These are phyloP conservation scores for Nannochloropsis limnetica DNA, from an alignment of 352 stramenopile genomes.

Conservation along the genomic window DNA sequence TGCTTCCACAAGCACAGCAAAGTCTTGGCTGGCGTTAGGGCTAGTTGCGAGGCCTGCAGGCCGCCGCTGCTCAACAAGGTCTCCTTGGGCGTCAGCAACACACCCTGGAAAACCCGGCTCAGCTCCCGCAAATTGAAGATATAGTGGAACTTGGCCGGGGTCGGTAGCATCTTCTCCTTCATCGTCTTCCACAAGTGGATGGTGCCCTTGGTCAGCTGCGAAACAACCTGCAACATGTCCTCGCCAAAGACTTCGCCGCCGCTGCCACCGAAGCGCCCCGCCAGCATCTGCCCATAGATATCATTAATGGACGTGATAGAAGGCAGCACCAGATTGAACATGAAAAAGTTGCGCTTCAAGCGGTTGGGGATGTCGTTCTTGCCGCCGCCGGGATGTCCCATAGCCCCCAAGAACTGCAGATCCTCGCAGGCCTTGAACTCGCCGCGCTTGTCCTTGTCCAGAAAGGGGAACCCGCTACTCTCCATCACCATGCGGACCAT, in stretches of 20 bases:
- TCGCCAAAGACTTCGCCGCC: constrained; percentile 66
- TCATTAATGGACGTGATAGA: constrained; percentile 96
- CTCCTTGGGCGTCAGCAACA: constrained; percentile 85
- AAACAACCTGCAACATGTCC: constrained; percentile 68
- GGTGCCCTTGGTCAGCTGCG: constrained; percentile 84
- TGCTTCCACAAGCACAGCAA: constrained; percentile 92
- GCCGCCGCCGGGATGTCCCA: constrained; percentile 88
- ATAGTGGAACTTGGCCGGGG: constrained; percentile 96
- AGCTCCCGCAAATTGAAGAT: constrained; percentile 99
- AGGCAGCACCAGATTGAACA: constrained; percentile 94
- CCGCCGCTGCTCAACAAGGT: constrained; percentile 82
- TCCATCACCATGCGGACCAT: constrained; percentile 94
- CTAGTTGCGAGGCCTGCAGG: constrained; percentile 56
- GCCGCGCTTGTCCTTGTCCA: constrained; percentile 92
- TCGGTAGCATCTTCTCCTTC: constrained; percentile 92
- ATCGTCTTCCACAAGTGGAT: constrained; percentile 93
- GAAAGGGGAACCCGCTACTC: constrained; percentile 89
- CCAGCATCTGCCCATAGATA: constrained; percentile 97
- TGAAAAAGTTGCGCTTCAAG: constrained; percentile 97
- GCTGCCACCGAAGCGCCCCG: constrained; percentile 74
- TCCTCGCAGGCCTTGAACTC: constrained; percentile 97
- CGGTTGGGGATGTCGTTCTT: constrained; percentile 98
- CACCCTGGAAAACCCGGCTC: constrained; percentile 91
- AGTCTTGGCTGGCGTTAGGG: constrained; percentile 78
- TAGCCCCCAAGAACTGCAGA: constrained; percentile 91